Conservation (phyloP, 371 early-diverging fungal species). For the Chytridium lagenaria region DNA sequence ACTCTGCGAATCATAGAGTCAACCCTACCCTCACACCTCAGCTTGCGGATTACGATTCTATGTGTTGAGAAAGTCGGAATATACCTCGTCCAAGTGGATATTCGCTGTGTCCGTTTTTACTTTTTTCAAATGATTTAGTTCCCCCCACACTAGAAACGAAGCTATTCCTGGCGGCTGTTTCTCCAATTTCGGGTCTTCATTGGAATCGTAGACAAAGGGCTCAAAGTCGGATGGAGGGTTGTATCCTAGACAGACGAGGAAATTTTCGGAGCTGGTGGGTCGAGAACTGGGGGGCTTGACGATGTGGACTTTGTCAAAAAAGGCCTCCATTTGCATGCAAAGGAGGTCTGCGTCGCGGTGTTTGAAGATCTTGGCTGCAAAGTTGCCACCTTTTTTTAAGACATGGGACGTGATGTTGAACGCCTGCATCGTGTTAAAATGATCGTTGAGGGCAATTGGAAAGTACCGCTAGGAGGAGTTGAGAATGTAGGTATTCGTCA, state of each 20-base stretch:
- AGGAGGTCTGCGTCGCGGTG: constrained; percentile 91
- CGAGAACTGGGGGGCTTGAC: constrained; percentile 96
- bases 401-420: constrained; percentile 94
- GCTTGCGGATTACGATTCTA: no score
- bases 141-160: no score
- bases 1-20: no score
- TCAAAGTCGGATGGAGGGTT: neutral
- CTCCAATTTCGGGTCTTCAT: no score
- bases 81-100: no score
- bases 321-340: constrained; percentile 88
- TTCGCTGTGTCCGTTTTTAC: no score
- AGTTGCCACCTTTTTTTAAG: constrained; percentile 85
- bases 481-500: constrained; percentile 99
- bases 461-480: constrained; percentile 83
- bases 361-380: constrained; percentile 97
- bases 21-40: no score
- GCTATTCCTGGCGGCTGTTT: no score
- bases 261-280: constrained; percentile 73
- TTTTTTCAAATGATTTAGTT: no score
- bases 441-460: constrained; percentile 9
- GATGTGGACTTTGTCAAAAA: constrained; percentile 87
- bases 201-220: neutral
- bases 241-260: constrained; percentile 76
- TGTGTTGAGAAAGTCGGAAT: no score
- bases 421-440: constrained; percentile 60